Conservation (phyloP, 1,139 yeast species). For the Blastobotrys serpentis region DNA sequence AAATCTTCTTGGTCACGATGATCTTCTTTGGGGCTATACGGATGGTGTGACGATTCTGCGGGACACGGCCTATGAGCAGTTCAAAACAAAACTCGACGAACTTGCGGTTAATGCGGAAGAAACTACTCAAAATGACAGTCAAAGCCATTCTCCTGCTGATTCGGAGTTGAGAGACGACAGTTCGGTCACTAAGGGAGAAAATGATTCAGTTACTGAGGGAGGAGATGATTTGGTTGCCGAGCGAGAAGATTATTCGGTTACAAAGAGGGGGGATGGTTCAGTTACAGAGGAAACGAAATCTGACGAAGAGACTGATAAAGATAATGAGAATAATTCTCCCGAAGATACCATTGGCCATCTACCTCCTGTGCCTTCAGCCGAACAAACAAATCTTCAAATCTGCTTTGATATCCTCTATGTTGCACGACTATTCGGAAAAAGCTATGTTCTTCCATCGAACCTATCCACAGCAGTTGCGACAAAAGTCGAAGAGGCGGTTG, state of each 20-base stretch:
- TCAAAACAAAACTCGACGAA: not conserved
- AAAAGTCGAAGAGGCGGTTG: not conserved
- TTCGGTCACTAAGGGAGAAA: too few relatives aligned
- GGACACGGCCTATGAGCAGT: slow-evolving; percentile 9
- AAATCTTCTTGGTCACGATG: slow-evolving; percentile 23
- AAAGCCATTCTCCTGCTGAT: too few relatives aligned
- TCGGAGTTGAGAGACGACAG: too few relatives aligned
- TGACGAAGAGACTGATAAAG: not conserved
- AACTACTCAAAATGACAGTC: too few relatives aligned
- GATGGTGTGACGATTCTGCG: slow-evolving; percentile 16
- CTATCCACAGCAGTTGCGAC: too few relatives aligned
- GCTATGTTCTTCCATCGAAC: not conserved
- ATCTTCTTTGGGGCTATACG: slow-evolving; percentile 21
- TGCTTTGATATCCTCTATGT: slow-evolving; percentile 8
- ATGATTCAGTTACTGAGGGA: too few relatives aligned
- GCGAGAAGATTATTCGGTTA: too few relatives aligned
- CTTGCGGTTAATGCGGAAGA: slow-evolving; percentile 4
- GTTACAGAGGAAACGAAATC: not conserved
- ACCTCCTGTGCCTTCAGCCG: not conserved
- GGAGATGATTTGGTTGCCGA: too few relatives aligned
- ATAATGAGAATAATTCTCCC: too few relatives aligned
- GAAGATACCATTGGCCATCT: too few relatives aligned
- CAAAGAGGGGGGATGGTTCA: not conserved
- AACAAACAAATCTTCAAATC: not conserved
- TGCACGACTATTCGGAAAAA: not conserved